A percentile compares a stretch with the other conserved stretches of the same genome.
Evolutionary conservation across 768 basidiomycete species (phyloP).

Genomic region (Tylopilus felleus): DNA sequence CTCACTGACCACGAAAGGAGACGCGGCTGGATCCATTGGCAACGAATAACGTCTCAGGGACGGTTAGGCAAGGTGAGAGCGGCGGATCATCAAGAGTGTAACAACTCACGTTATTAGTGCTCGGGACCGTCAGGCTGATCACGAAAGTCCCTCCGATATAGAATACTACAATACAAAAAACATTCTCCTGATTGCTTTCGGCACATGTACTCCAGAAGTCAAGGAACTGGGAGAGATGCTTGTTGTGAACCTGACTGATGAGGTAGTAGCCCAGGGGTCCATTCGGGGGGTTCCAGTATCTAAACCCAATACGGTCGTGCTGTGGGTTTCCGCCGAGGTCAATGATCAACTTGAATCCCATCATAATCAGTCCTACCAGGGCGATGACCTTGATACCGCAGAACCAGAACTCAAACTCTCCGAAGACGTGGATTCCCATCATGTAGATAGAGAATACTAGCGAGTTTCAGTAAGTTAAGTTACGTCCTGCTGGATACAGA

Average conservation of each 20-base stretch:
- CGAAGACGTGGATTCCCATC: slow-evolving; percentile 60
- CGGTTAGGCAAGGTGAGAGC: slow-evolving; percentile 1
- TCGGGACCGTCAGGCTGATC: slow-evolving; percentile 41
- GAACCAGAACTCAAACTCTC: slow-evolving; percentile 56
- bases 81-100: slow-evolving; percentile 13
- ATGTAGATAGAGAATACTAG: slow-evolving; percentile 54
- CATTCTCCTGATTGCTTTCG: slow-evolving; percentile 39
- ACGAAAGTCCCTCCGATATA: slow-evolving; percentile 36
- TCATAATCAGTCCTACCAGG: slow-evolving; percentile 38
- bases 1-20: slow-evolving; percentile 43
- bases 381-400: slow-evolving; percentile 46
- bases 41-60: slow-evolving; percentile 26
- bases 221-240: slow-evolving; percentile 33
- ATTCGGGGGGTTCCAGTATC: slow-evolving; percentile 39
- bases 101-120: slow-evolving; percentile 33
- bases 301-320: slow-evolving; percentile 42
- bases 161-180: slow-evolving; percentile 35
- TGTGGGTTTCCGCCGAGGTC: slow-evolving; percentile 50
- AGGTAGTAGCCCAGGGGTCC: slow-evolving; percentile 23
- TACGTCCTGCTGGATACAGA: background rate
- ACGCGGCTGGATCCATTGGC: slow-evolving; percentile 26
- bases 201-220: slow-evolving; percentile 36
- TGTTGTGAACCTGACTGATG: slow-evolving; percentile 32
- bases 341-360: slow-evolving; percentile 49
- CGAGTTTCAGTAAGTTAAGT: background rate